Conservation (phyloP, 1,139 yeast genomes). For the Yamadazyma aaseri region DNA sequence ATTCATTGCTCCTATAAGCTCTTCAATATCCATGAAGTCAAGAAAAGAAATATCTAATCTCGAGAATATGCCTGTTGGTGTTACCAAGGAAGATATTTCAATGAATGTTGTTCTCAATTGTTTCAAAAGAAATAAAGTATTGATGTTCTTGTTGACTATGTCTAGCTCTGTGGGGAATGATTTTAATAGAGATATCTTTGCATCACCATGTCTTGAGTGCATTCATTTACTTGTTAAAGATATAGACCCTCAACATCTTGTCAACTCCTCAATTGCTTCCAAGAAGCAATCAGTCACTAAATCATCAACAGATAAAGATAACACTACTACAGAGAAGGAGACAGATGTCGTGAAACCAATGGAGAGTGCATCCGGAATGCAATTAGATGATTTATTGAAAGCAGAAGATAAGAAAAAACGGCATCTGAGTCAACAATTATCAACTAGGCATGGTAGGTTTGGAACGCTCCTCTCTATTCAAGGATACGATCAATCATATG, state of each 20-base stretch:
- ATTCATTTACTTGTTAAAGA: conserved; percentile 63
- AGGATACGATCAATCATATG: conserved; percentile 57
- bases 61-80: conserved; percentile 54
- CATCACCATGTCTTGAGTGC: conserved; percentile 66
- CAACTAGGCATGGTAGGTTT: conserved; percentile 85
- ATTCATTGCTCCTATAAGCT: conserved; percentile 69
- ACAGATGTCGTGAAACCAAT: conserved; percentile 13
- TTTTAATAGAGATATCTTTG: conserved; percentile 61
- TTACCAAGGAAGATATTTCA: conserved; percentile 66
- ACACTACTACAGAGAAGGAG: not conserved
- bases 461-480: conserved; percentile 81
- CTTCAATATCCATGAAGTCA: conserved; percentile 34
- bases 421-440: conserved; percentile 48
- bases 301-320: not conserved
- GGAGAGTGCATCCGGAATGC: conserved; percentile 32
- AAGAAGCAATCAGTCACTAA: conserved; percentile 1
- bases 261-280: not conserved
- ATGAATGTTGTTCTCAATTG: conserved; percentile 55
- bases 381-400: conserved; percentile 53
- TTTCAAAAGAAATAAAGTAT: conserved; percentile 66
- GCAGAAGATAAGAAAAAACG: conserved; percentile 58
- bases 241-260: conserved; percentile 33
- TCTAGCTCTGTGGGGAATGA: conserved; percentile 64
- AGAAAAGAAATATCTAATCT: conserved; percentile 23
- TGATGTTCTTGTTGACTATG: conserved; percentile 67